Percentiles rank a stretch among this genome's conserved stretches.
Conservation (phyloP, 176 grass and related monocot species). For the maize (Zea mays) region DNA sequence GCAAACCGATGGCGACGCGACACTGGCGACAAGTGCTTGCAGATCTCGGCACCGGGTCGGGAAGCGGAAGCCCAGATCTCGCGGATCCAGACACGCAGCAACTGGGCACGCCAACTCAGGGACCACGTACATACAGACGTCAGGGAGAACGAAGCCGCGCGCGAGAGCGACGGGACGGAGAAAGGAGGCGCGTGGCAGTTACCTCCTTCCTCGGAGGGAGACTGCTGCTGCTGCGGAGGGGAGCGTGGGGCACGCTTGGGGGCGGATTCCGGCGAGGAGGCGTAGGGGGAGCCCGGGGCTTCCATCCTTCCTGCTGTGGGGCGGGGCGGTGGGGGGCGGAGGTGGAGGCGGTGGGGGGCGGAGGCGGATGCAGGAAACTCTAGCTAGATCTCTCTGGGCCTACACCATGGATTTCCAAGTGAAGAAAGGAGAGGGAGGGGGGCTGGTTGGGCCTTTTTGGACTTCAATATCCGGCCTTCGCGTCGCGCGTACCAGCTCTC, state of each 20-base stretch:
- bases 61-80: conserved; percentile 25
- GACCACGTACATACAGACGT: not conserved
- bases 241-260: conserved; percentile 64
- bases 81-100: conserved; percentile 28
- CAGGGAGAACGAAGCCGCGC: not conserved
- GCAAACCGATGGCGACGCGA: not conserved
- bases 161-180: not conserved
- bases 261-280: conserved; percentile 86
- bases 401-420: conserved; percentile 35
- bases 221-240: conserved; percentile 50
- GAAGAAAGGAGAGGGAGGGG: not conserved
- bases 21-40: not conserved
- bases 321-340: not conserved
- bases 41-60: conserved; percentile 24
- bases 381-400: conserved; percentile 39
- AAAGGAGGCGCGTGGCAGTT: not conserved
- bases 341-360: too few species aligned
- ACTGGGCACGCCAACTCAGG: too few species aligned
- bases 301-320: conserved; percentile 57
- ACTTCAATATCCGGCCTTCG: too few species aligned
- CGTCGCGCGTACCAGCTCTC: too few species aligned
- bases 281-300: conserved; percentile 73
- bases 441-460: not conserved
- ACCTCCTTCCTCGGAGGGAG: conserved; percentile 41
- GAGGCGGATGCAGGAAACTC: not conserved